These are phyloP conservation scores for Tetracentron sinense DNA, from an alignment of 164 flowering plant genomes.

Conservation along the genomic window DNA sequence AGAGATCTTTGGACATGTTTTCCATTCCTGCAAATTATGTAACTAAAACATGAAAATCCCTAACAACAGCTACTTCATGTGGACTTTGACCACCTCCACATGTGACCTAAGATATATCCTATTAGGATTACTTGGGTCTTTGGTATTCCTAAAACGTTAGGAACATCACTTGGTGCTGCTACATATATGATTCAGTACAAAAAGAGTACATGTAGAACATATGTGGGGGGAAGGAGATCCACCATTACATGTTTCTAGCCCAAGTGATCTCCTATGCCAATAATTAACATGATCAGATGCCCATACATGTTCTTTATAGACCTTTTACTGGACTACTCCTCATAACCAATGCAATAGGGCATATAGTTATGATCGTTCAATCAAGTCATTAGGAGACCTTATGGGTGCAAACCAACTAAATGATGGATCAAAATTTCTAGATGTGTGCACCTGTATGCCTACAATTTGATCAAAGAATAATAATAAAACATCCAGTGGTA, in stretches of 20 bases:
- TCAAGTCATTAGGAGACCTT: background rate
- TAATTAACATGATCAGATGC: background rate
- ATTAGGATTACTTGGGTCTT: constrained; percentile 21
- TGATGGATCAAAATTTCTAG: background rate
- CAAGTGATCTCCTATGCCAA: background rate
- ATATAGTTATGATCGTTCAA: background rate
- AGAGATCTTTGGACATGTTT: constrained; percentile 71
- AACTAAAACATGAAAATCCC: constrained; percentile 22
- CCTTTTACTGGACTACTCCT: background rate
- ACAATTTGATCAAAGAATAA: no score
- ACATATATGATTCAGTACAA: background rate
- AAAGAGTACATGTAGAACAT: background rate
- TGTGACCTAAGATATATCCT: constrained; percentile 64
- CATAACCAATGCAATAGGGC: background rate
- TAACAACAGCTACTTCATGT: constrained; percentile 93
- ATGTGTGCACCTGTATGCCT: no score
- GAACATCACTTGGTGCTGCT: background rate
- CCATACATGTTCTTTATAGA: background rate
- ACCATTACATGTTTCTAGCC: background rate
- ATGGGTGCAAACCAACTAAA: background rate
- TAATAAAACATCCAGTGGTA: no score
- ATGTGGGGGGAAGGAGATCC: no score
- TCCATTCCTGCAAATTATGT: constrained; percentile 60
- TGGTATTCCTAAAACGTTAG: constrained; percentile 5
- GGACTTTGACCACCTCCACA: constrained; percentile 99